Evolutionary conservation across 495 filamentous ascomycete species (phyloP).

Genomic region (Glonium stellatum): DNA sequence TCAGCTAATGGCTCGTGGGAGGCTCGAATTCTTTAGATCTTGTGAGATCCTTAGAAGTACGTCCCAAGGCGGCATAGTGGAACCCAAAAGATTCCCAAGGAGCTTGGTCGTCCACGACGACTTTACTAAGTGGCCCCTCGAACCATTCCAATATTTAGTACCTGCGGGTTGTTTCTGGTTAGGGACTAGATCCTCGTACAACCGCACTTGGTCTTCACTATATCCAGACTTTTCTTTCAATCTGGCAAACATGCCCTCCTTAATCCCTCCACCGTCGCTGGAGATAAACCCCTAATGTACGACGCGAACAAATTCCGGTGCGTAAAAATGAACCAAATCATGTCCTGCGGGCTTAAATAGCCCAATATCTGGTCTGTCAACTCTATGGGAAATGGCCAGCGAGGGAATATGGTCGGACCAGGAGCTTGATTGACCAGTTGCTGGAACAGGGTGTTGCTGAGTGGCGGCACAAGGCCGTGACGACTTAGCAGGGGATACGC

Average conservation of each 20-base stretch:
- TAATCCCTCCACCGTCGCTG: conserved; percentile 6
- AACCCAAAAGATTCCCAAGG: too few relatives aligned
- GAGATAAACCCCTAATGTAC: conserved; percentile 8
- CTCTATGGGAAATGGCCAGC: conserved; percentile 17
- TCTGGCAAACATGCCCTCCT: conserved; percentile 4
- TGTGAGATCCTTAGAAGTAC: too few relatives aligned
- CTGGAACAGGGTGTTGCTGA: conserved; percentile 1
- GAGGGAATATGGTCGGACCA: neutral
- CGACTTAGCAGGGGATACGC: conserved; percentile 36
- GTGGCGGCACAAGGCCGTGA: conserved; percentile 25
- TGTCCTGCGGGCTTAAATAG: conserved; percentile 15
- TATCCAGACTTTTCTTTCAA: neutral
- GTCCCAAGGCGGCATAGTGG: too few relatives aligned
- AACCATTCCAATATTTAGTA: too few relatives aligned
- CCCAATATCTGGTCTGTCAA: conserved; percentile 14
- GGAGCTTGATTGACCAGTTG: neutral
- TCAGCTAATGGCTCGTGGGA: too few relatives aligned
- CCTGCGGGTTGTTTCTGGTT: too few relatives aligned
- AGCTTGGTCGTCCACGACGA: too few relatives aligned
- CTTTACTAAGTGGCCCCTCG: too few relatives aligned
- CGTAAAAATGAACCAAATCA: conserved; percentile 16
- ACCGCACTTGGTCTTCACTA: too few relatives aligned
- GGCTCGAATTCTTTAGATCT: too few relatives aligned
- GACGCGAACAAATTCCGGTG: conserved; percentile 8
- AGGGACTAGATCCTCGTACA: too few relatives aligned